Percentiles rank a stretch among this genome's conserved stretches.
Conservation (phyloP, 176 grass and related monocot genomes). For the Carex kokanica region DNA sequence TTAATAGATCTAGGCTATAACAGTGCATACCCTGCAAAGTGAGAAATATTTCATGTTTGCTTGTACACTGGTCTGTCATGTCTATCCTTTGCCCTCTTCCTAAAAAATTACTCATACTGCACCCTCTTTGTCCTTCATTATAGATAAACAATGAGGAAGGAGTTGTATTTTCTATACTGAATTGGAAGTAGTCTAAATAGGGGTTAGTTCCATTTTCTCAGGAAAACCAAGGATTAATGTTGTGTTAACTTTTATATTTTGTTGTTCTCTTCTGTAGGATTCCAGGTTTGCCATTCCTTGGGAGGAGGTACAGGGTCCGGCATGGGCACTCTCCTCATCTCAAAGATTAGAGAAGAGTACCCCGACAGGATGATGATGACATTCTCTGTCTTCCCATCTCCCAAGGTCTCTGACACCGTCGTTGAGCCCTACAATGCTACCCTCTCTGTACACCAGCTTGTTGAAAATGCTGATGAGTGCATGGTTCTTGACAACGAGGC, state of each 20-base stretch:
- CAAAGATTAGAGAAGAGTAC: conserved; percentile 95
- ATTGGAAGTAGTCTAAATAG: not conserved
- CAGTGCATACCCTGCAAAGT: not conserved
- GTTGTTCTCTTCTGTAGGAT: conserved; percentile 42
- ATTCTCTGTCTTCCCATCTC: conserved; percentile 94
- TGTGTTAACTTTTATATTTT: not conserved
- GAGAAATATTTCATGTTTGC: not conserved
- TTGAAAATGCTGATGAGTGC: conserved; percentile 92
- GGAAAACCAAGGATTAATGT: not conserved
- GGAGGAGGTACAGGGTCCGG: conserved; percentile 95
- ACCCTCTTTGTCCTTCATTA: not conserved
- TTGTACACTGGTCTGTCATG: not conserved
- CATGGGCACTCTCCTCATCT: conserved; percentile 93
- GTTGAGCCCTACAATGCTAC: conserved; percentile 95
- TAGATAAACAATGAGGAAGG: not conserved
- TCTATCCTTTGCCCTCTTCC: not conserved
- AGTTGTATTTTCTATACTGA: not conserved
- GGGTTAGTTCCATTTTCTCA: not conserved
- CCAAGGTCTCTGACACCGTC: conserved; percentile 91
- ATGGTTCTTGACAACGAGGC: conserved; percentile 97
- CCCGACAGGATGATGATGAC: conserved; percentile 95
- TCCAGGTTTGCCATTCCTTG: conserved; percentile 94
- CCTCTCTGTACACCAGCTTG: conserved; percentile 88
- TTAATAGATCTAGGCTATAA: not conserved
- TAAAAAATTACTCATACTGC: not conserved